These are phyloP conservation scores for Beauveria pseudobassiana DNA, from an alignment of 2,329 filamentous ascomycete species.

Conservation along the genomic window DNA sequence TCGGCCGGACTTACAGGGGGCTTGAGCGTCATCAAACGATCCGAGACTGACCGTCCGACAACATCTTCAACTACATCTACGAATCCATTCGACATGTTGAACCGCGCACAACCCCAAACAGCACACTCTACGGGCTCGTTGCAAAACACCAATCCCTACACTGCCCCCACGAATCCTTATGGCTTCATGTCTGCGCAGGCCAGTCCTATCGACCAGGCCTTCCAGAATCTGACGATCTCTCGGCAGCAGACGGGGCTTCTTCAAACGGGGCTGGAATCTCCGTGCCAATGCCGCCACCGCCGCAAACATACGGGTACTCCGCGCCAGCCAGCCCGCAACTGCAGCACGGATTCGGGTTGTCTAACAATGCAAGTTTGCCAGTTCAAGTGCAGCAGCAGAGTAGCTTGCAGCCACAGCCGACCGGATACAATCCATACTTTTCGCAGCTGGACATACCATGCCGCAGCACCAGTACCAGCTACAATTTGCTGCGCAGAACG, in stretches of 20 bases:
- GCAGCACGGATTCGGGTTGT: slow-evolving; percentile 32
- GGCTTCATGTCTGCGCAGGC: slow-evolving; percentile 38
- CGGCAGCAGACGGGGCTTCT: slow-evolving; percentile 55
- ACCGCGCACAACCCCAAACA: slow-evolving; percentile 49
- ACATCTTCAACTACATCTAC: slow-evolving; percentile 43
- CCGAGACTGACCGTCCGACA: slow-evolving; percentile 26
- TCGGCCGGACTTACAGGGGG: slow-evolving; percentile 22
- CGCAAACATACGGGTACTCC: slow-evolving; percentile 37
- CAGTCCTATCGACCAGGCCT: slow-evolving; percentile 53
- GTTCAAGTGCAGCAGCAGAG: slow-evolving; percentile 23
- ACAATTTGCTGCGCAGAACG: slow-evolving; percentile 19
- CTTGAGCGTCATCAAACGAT: slow-evolving; percentile 4
- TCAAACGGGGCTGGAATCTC: slow-evolving; percentile 62
- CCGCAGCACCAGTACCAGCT: slow-evolving; percentile 18
- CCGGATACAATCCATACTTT: slow-evolving; percentile 48
- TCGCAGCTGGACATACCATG: slow-evolving; percentile 23
- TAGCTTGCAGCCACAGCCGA: slow-evolving; percentile 29
- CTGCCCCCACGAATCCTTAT: slow-evolving; percentile 62
- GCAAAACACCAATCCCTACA: slow-evolving; percentile 49
- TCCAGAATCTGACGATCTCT: slow-evolving; percentile 68
- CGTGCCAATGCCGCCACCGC: slow-evolving; percentile 32
- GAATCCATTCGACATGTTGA: slow-evolving; percentile 62
- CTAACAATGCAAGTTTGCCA: slow-evolving; percentile 36
- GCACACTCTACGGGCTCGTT: slow-evolving; percentile 58
- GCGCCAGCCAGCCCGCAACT: slow-evolving; percentile 33